A percentile compares a stretch with the other conserved stretches of the same genome.
Evolutionary conservation across 75 land plant genomes (phyloP).

Genomic region (Selaginella tamariscina): DNA sequence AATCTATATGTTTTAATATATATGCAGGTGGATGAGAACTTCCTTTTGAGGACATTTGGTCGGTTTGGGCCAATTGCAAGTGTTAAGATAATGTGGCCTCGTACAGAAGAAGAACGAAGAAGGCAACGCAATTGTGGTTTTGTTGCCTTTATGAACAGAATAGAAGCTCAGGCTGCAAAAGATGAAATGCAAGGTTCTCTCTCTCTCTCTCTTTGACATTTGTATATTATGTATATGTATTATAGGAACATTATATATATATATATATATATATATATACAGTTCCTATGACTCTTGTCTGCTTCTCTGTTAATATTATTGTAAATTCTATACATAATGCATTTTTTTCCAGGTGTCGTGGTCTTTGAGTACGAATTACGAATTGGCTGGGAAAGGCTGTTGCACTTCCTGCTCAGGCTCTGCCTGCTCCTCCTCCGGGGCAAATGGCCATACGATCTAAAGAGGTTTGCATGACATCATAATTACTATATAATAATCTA

Average conservation of each 20-base stretch:
- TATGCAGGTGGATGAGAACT: constrained; percentile 89
- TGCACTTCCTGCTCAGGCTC: constrained; percentile 85
- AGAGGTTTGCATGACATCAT: constrained; percentile 39
- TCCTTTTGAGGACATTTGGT: constrained; percentile 89
- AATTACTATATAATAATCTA: not conserved
- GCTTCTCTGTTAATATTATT: not conserved
- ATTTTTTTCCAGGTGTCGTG: constrained; percentile 49
- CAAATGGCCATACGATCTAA: constrained; percentile 95
- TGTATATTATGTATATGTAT: not conserved
- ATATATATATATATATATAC: too few species aligned
- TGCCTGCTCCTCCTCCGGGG: constrained; percentile 98
- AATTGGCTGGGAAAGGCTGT: constrained; percentile 98
- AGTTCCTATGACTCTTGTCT: not conserved
- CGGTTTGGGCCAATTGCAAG: constrained; percentile 99
- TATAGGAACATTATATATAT: too few species aligned
- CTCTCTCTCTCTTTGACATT: not conserved
- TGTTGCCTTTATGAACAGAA: constrained; percentile 98
- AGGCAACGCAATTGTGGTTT: constrained; percentile 96
- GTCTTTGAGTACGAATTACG: constrained; percentile 92
- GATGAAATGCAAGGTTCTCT: constrained; percentile 99
- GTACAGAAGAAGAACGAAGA: constrained; percentile 86
- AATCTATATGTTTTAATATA: too few species aligned
- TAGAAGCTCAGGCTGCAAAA: constrained; percentile 94
- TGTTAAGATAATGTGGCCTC: constrained; percentile 99
- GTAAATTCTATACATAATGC: not conserved